phyloP scores from a whole-genome alignment of 2,329 filamentous ascomycete genomes.

The Cladosporium sp. region DNA sequence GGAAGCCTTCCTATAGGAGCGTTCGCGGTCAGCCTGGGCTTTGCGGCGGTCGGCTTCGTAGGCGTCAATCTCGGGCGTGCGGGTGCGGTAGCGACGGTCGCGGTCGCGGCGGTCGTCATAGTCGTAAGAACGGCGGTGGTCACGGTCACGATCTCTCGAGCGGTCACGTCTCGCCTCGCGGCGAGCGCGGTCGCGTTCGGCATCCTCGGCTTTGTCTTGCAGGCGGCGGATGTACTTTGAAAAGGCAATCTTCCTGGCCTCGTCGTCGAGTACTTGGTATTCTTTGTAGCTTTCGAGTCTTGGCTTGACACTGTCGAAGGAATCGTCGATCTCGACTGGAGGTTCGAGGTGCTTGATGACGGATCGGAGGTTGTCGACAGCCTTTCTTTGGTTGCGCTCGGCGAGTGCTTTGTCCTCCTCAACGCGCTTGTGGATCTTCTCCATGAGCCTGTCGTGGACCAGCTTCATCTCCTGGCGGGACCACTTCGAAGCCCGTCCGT shows the following conservation, averaged over 20 bases:
- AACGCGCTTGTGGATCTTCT: constrained; percentile 71
- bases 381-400: constrained; percentile 79
- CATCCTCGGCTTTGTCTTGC: constrained; percentile 84
- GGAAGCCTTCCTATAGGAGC: constrained; percentile 74
- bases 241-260: constrained; percentile 75
- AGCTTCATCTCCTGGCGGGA: constrained; percentile 70
- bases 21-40: constrained; percentile 87
- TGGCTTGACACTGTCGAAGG: constrained; percentile 79
- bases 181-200: constrained; percentile 53
- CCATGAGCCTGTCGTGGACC: constrained; percentile 81
- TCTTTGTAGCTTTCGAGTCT: constrained; percentile 77
- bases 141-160: constrained; percentile 32
- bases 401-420: constrained; percentile 78
- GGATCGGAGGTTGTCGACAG: constrained; percentile 76
- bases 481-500: constrained; percentile 83
- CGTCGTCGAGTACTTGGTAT: constrained; percentile 79
- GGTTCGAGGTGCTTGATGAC: constrained; percentile 87
- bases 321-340: constrained; percentile 68
- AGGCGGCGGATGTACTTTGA: constrained; percentile 86
- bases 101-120: constrained; percentile 43
- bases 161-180: constrained; percentile 32
- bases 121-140: constrained; percentile 33
- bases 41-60: constrained; percentile 95
- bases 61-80: constrained; percentile 79
- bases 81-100: constrained; percentile 45